Conservation (phyloP, 2,329 filamentous ascomycete genomes). For the Ascomycota sp. region DNA sequence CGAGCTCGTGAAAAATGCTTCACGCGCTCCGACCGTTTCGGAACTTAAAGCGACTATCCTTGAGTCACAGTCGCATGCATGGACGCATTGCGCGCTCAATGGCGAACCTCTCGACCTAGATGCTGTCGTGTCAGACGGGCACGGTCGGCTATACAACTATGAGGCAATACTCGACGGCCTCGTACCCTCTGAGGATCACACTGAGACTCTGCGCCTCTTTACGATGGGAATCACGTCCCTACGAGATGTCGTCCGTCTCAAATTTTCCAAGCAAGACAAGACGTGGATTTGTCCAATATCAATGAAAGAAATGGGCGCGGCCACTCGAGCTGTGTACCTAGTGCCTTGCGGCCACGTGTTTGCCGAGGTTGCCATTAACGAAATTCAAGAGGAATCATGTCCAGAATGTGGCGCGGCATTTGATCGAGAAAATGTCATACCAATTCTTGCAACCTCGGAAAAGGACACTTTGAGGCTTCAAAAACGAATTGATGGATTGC, state of each 20-base stretch:
- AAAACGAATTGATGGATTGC: slow-evolving; percentile 44
- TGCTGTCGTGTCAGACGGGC: slow-evolving; percentile 64
- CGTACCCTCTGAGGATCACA: slow-evolving; percentile 37
- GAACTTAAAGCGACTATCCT: slow-evolving; percentile 74
- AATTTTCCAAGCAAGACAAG: slow-evolving; percentile 33
- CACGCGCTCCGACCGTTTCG: slow-evolving; percentile 56
- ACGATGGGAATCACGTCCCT: slow-evolving; percentile 48
- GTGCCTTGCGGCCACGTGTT: slow-evolving; percentile 94
- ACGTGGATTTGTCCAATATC: slow-evolving; percentile 72
- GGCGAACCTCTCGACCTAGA: slow-evolving; percentile 44
- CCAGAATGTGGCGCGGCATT: slow-evolving; percentile 59
- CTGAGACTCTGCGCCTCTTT: slow-evolving; percentile 17
- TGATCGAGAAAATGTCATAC: slow-evolving; percentile 51
- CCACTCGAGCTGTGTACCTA: slow-evolving; percentile 62
- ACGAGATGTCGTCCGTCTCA: slow-evolving; percentile 70
- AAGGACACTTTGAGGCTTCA: slow-evolving; percentile 47
- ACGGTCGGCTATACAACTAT: slow-evolving; percentile 82
- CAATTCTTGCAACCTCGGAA: slow-evolving; percentile 51
- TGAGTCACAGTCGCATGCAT: slow-evolving; percentile 68
- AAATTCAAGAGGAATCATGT: slow-evolving; percentile 42
- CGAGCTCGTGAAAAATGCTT: slow-evolving; percentile 86
- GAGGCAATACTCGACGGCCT: slow-evolving; percentile 54
- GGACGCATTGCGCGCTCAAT: slow-evolving; percentile 74
- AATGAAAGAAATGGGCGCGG: slow-evolving; percentile 60
- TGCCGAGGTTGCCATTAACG: slow-evolving; percentile 62